Base-by-base conservation (phyloP, 257 asterid genomes). In the Ligustrum vulgare region DNA sequence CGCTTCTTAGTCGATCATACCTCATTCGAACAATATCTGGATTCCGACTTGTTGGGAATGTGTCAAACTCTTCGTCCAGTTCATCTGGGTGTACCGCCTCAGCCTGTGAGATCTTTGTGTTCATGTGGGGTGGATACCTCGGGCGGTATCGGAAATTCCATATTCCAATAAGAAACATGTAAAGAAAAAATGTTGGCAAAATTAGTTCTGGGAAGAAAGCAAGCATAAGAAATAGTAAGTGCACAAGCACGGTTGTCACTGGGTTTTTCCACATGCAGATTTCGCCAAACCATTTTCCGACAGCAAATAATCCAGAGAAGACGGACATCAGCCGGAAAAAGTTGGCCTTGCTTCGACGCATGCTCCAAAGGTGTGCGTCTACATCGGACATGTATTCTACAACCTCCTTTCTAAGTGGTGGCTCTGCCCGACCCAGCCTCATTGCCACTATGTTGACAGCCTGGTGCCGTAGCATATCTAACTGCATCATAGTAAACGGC, bases 241-340 rank as follows among this genome's bases (percentile, higher is more conserved):
- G 97, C 73, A 92, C 97, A 2, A 94, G 97, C 67, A 90, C 92
- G 0, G 97, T 83, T 2, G 97, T 92, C 72, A 94, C 69, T 0
- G 98, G 97, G 85, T 90, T 93, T 80, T 82, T 89, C 98, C 98
- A 93, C 96, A 83, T 83, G 85, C 97, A 91, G 79, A 91, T 84
- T 23, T 91, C 94, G 0, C 85, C 85, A 7, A 83, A 77, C 98
- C 98, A 93, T 81, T 84, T 93, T 71, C 91, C 96, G 2, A 80
- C 91, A 22, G 94, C 89, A 34, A 93, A 87, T 65, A 87, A 31
- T 45, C 97, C 97, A 0, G 94, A 77, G 82, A 90, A 93, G 28
- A 93, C 87, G 0, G 97, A 82, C 96, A 90, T 93, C 15, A 93
- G 81, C 5, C 98, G 92, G 75, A 91, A 93, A 77, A 93, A 91